Base-by-base conservation (phyloP, 768 basidiomycete species). In the Kwoniella heveanensis region DNA sequence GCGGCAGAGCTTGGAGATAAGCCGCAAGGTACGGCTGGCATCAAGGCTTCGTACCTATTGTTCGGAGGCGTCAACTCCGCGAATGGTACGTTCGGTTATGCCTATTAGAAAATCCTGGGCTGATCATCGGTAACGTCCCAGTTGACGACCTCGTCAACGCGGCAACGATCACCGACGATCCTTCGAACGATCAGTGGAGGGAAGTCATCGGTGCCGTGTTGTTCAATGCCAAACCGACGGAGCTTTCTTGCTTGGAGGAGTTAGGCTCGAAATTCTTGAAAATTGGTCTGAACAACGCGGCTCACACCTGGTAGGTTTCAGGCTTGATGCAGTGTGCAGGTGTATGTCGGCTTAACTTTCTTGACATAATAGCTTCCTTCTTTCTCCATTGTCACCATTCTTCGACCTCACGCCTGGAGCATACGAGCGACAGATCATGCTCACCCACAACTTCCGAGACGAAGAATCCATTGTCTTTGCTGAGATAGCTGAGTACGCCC, bases 401-500 rank as follows among this genome's bases (percentile, higher is more conserved):
- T 82, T 85, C 17, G 80, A 94, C 13, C 87, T 88, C 30, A 89
- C 90, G 17, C 67, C 87, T n/a, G 88, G 88, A 9, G 83, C 85
- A 44, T 85, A 86, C 8, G 82, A 87, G 13, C 84, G 86, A 24
- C 87, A 91, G 12, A 83, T 93, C 27, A 83, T 86, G 5, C 82
- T 97, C 25, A 76, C 93, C 44, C 68, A 76, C 49, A 70, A 77
- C 36, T 30, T 60, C 2, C 32, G 55, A 26, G 69, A 71, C 53
- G 68, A 66, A 27, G 93, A 96, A 73, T 81, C 88, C 1, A 82
- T 92, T 54, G 86, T 94, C 62, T 85, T 96, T 68, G 88, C 92
- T 1, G 96, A 99, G 81, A 88, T 96, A 52, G 82, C 88, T 15
- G 96, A 99, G 81, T 98, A 92, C 77, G 94, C 91, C 0, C 74